Conservation (phyloP, 805 yeast species). For the Wickerhamiella lipophila region DNA sequence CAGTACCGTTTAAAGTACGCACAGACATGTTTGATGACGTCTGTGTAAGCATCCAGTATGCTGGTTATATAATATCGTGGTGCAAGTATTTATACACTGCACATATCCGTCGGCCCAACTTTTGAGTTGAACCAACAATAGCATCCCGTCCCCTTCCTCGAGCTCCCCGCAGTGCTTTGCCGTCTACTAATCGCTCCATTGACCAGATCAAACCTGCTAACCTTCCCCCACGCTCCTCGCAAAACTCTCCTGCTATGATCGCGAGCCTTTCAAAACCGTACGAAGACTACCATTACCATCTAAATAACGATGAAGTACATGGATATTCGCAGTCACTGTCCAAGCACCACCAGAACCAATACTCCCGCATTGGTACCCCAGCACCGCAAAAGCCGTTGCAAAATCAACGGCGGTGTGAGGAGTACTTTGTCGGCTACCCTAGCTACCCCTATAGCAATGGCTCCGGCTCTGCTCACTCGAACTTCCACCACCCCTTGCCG, state of each 20-base stretch:
- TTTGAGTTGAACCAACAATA: background rate
- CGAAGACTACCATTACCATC: background rate
- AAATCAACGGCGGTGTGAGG: too few relatives aligned
- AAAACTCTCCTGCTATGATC: too few relatives aligned
- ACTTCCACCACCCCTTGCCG: too few relatives aligned
- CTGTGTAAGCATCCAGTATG: background rate
- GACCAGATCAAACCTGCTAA: too few relatives aligned
- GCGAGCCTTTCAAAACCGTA: background rate
- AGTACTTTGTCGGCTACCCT: too few relatives aligned
- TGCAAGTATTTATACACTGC: constrained; percentile 1
- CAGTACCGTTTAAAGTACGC: constrained; percentile 4
- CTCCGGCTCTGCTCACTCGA: too few relatives aligned
- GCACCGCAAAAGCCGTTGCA: background rate
- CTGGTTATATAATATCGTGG: background rate
- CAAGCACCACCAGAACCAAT: constrained; percentile 6
- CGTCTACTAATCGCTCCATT: too few relatives aligned
- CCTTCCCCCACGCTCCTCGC: too few relatives aligned
- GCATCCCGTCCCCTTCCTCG: too few relatives aligned
- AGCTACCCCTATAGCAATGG: too few relatives aligned
- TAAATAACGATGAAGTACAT: background rate
- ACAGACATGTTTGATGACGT: constrained; percentile 9
- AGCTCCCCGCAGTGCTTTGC: too few relatives aligned
- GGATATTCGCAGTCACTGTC: constrained; percentile 2
- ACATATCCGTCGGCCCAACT: background rate
- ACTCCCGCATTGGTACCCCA: background rate